Base-by-base conservation (phyloP, 1,284 basidiomycete species). In the Thelephora terrestris region DNA sequence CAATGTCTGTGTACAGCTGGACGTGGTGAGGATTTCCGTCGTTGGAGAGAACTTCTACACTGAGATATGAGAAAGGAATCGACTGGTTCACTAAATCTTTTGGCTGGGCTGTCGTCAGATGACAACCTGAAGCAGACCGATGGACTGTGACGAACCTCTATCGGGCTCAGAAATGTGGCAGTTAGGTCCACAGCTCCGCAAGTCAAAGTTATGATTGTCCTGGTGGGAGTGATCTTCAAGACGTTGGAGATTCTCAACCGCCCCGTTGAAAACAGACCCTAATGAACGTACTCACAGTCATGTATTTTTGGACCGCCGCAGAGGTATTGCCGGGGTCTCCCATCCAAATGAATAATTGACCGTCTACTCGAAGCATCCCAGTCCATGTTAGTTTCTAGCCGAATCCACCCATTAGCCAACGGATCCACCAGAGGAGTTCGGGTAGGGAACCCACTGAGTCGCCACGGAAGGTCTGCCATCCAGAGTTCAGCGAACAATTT, bases 1-100 rank as follows among this genome's bases (percentile, higher is more conserved):
- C 62, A 32, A 71, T 57, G 52, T 70, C 64, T 18, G 64, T 60
- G 53, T 69, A 66, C 20, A 64, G 46, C 48, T 64, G 58, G 9
- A 68, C 58, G 32, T 48, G 27, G 50, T 68, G 67, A 21, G 55
- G 7, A 2, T 52, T 27, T n/a, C 60, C 62, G 48, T 69, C 67
- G 7, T 53, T 47, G 0, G 67, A 60, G 5, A 38, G 38, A 2
- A 59, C 62, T 16, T 62, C 58, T 18, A 68, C 46, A 29, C 57
- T 52, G 16, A 67, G 20, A 48, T 69, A 65, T 5, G 62, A 54
- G 47, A 65, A 64, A 21, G 64, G 62, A 12, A 67, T 47, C 10
- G 64, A 67, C 52, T 68, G 62, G 23, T 56, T 54, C 44, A 62
- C 56, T 47, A 59, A 54, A 55, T 69, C 63, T 7, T 52, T 53